Conservation (phyloP, 2,329 filamentous ascomycete genomes). For the Thielaviopsis populi region DNA sequence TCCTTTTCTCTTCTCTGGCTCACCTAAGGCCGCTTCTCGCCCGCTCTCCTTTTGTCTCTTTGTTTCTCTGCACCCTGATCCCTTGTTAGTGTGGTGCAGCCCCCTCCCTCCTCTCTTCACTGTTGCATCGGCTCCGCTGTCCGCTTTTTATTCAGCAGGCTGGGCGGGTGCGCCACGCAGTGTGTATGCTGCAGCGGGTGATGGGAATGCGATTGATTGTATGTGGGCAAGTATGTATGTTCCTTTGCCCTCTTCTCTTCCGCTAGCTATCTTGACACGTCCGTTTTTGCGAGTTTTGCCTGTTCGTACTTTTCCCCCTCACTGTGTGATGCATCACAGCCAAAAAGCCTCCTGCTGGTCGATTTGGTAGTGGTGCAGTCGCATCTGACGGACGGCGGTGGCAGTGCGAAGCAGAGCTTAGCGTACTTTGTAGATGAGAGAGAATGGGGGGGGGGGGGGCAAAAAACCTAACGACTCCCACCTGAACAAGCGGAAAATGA, state of each 20-base stretch:
- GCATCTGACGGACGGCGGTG: neutral
- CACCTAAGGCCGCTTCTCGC: neutral
- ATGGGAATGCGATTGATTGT: neutral
- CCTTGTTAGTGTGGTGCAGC: neutral
- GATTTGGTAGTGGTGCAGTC: neutral
- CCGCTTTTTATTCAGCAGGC: neutral
- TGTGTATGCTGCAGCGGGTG: neutral
- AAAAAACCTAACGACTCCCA: too few relatives aligned
- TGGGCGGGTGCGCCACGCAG: neutral
- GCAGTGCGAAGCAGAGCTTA: neutral
- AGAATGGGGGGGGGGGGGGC: neutral
- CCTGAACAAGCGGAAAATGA: too few relatives aligned
- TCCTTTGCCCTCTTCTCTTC: neutral
- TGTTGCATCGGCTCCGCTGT: neutral
- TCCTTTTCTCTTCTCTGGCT: neutral
- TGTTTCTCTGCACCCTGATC: neutral
- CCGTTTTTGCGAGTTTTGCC: neutral
- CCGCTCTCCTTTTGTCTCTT: neutral
- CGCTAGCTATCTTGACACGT: neutral
- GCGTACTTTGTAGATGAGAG: neutral
- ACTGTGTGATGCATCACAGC: neutral
- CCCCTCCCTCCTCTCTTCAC: neutral
- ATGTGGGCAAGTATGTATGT: neutral
- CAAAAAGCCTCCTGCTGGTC: neutral
- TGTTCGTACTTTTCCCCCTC: neutral